These are phyloP conservation scores for Suhomyces anneliseae DNA, from an alignment of 1,139 yeast genomes.

Conservation along the genomic window DNA sequence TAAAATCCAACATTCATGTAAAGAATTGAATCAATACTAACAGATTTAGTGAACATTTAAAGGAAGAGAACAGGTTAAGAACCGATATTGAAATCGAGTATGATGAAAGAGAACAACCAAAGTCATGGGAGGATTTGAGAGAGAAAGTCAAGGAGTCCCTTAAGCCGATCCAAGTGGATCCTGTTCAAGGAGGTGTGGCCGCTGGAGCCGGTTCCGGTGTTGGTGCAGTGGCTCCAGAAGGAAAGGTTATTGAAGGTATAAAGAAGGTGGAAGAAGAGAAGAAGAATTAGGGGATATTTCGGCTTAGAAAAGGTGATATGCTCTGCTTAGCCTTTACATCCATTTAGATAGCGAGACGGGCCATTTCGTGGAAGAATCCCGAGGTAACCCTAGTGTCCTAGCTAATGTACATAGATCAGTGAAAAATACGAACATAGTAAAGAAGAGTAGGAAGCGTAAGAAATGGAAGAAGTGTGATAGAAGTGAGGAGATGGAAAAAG, in stretches of 20 bases:
- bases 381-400: too few relatives aligned
- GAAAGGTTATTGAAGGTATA: conserved; percentile 7
- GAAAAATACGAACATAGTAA: too few relatives aligned
- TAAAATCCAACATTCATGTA: background rate
- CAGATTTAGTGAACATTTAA: conserved; percentile 55
- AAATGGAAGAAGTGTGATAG: too few relatives aligned
- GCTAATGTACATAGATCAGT: too few relatives aligned
- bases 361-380: too few relatives aligned
- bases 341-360: too few relatives aligned
- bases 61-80: conserved; percentile 67
- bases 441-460: too few relatives aligned
- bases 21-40: conserved; percentile 10
- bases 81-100: conserved; percentile 55
- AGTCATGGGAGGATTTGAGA: conserved; percentile 41
- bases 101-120: conserved; percentile 36
- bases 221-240: background rate
- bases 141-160: conserved; percentile 21
- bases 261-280: conserved; percentile 8
- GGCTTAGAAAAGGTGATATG: too few relatives aligned
- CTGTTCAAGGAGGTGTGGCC: background rate
- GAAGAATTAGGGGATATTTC: background rate
- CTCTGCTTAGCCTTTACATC: too few relatives aligned
- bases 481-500: too few relatives aligned
- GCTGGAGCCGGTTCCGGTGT: background rate
- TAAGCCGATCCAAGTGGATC: conserved; percentile 1